Evolutionary conservation across 1,139 yeast genomes (phyloP), one percentile per base, ranked within the genome.

Genomic region (Candida sp.): DNA sequence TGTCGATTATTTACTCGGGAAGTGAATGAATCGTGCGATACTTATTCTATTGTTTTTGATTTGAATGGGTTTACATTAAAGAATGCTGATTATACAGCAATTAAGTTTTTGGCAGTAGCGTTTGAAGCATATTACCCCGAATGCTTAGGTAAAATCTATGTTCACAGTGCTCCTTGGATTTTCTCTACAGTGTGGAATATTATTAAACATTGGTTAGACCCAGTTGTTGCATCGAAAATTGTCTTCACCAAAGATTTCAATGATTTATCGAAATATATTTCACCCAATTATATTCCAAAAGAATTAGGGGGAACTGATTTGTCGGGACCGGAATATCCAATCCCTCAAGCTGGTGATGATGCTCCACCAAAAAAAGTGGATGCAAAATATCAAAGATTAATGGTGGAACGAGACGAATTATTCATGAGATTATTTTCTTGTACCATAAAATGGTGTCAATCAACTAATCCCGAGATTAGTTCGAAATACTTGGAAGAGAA

Each of bases 121-220:
- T 71, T 73, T 48, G 77, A 73, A 55, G 77, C 77, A 5, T 74
- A 73, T 47, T 73, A 71, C 49, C 78, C 78, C n/a, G 77, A 73
- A 53, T 61, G 64, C 45, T 67, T 73, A 60, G 75, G 73, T 5
- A 50, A 52, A 22, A 62, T 73, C 29, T 60, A 70, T 41, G 67
- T 73, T 47, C 71, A 62, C 52, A 71, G 70, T 46, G 77, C 78
- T 4, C 78, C 78, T 9, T 73, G 78, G 78, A 68, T 73, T 38
- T 73, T 73, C 51, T 64, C 68, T 23, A 68, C 76, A 4, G 70
- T 73, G 22, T 73, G 78, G 78, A 72, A 67, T 44, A 61, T 73
- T 36, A 69, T 73, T 43, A 71, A 70, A 51, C 58, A 61, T 45
- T 73, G 77, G 77, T 59, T 73, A 38, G 78, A 73, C 50, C 78